These are phyloP conservation scores for Plasmodium knowlesi DNA, from an alignment of 169 alveolate species.

Conservation along the genomic window DNA sequence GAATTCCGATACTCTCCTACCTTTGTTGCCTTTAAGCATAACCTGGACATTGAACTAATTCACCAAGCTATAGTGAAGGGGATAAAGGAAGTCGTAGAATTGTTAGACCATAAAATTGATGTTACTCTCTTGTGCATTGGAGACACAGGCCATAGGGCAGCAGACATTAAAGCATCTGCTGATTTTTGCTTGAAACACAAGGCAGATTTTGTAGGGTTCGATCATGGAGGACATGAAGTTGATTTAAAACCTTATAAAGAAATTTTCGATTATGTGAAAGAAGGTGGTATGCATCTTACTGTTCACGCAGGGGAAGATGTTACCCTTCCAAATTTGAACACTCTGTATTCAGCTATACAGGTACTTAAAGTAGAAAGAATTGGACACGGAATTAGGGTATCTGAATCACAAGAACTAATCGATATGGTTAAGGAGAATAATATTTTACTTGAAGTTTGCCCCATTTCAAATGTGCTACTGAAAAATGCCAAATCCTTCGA, in stretches of 20 bases:
- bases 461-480: conserved; percentile 73
- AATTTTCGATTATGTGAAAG: conserved; percentile 61
- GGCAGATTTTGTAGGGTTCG: conserved; percentile 75
- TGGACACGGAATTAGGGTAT: conserved; percentile 78
- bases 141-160: conserved; percentile 59
- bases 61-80: conserved; percentile 69
- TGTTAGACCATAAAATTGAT: conserved; percentile 28
- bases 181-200: conserved; percentile 68
- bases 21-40: conserved; percentile 39
- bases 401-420: conserved; percentile 74
- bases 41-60: conserved; percentile 53
- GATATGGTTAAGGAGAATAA: conserved; percentile 63
- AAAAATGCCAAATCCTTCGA: conserved; percentile 72
- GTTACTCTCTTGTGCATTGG: conserved; percentile 65
- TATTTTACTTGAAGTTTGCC: conserved; percentile 76
- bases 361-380: conserved; percentile 73
- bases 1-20: conserved; percentile 78
- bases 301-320: conserved; percentile 78
- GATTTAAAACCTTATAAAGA: conserved; percentile 56
- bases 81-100: conserved; percentile 52
- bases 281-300: conserved; percentile 64
- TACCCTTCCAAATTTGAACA: conserved; percentile 75
- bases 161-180: conserved; percentile 66
- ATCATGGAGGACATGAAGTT: conserved; percentile 76
- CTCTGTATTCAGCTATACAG: conserved; percentile 55